Base-by-base conservation (phyloP, 139 green algal species). In the Chlorella sp. region DNA sequence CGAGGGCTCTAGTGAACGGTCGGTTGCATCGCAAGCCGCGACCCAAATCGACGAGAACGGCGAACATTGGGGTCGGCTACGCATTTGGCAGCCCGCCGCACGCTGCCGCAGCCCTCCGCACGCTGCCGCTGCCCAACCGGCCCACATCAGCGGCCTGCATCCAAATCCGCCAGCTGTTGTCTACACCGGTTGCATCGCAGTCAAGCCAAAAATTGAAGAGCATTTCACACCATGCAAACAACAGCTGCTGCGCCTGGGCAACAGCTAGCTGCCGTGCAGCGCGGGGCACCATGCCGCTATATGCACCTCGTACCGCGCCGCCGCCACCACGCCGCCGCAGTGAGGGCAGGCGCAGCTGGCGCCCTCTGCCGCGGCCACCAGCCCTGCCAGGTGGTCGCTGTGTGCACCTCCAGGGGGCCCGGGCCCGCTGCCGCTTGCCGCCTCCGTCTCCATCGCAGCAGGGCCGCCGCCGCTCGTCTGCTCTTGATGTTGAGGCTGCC, bases 301-400 rank as follows among this genome's bases (percentile, higher is more conserved):
- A 21, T 88, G 74, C 55, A 64, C 72, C 38, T 47, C 38, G 26
- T 55, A 72, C 34, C 85, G 72, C 11, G 51, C 55, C 39, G 71
- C 13, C 4, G 78, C 84, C 32, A 88, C 80, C 44, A 85, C 44
- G 16, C 74, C 74, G 9, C 78, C 78, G 65, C 85, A 88, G 12
- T 4, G 32, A 4, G 51, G 72, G 56, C 85, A 89, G 20, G 78
- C 36, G 25, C 68, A 85, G n/a, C 41, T 83, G 28, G 68, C 51
- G 7, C 78, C 78, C 39, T 87, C 82, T 57, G 72, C 72, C 23
- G 36, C 55, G 2, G n/a, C 39, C n/a, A 39, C 38, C 34, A 85
- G 34, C 17, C 39, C 25, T 4, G 11, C 34, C 21, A 68, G 16
- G 11, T 47, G 62, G 34, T 11, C 2, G 16, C 23, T 57, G 56